Percentiles rank a stretch among this genome's conserved stretches.
phyloP scores from a whole-genome alignment of 495 filamentous ascomycete species.

The Usnea hakonensis region DNA sequence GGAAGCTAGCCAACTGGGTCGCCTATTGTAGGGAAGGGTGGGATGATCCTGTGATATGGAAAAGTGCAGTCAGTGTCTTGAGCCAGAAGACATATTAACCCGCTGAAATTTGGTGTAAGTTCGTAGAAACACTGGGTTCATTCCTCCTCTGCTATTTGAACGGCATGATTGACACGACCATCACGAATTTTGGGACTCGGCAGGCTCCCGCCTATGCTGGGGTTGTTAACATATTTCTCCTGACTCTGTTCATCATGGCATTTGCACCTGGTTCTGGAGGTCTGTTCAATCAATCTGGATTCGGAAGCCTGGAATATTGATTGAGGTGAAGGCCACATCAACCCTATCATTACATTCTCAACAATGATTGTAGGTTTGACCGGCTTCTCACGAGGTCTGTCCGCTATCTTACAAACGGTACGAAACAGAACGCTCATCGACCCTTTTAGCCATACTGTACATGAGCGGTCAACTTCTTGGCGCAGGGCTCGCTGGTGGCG shows the following conservation, averaged over 20 bases:
- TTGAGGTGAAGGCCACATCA: conserved; percentile 32
- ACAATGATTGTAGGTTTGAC: conserved; percentile 45
- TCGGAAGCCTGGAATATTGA: neutral
- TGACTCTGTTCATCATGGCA: conserved; percentile 44
- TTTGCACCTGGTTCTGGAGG: conserved; percentile 44
- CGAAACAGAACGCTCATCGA: neutral
- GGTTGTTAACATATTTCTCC: conserved; percentile 39
- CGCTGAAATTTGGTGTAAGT: neutral
- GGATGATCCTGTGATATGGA: conserved; percentile 13
- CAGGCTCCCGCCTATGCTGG: conserved; percentile 32
- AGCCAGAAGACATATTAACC: neutral
- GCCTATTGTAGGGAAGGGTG: conserved; percentile 8
- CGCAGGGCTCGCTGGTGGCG: conserved; percentile 38
- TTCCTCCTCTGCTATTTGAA: conserved; percentile 11
- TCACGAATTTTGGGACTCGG: conserved; percentile 24
- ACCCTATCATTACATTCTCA: conserved; percentile 44
- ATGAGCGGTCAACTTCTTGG: conserved; percentile 38
- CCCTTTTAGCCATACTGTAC: conserved; percentile 29
- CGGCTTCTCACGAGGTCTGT: conserved; percentile 35
- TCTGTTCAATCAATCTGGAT: neutral
- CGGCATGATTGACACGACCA: conserved; percentile 14
- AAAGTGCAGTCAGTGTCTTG: conserved; percentile 9
- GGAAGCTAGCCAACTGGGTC: conserved; percentile 5
- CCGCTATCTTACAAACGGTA: neutral
- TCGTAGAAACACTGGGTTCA: conserved; percentile 13